A percentile compares a stretch with the other conserved stretches of the same genome.
These are phyloP conservation scores for Lecanicillium sp. DNA, from an alignment of 2,329 filamentous ascomycete species.

Conservation along the genomic window DNA sequence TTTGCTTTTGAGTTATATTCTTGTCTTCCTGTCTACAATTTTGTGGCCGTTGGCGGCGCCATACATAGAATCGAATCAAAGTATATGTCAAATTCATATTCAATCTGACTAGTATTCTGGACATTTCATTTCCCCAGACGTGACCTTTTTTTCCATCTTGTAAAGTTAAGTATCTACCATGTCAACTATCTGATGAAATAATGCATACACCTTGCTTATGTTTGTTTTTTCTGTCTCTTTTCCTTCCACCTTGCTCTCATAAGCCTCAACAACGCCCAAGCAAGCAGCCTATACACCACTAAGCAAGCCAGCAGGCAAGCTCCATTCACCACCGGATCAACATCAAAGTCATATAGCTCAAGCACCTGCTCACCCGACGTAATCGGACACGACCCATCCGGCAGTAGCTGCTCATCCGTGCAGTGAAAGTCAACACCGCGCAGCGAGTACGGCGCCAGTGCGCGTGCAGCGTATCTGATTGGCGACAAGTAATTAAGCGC, in stretches of 20 bases:
- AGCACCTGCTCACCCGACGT: constrained; percentile 59
- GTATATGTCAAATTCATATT: too few relatives aligned
- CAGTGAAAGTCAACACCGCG: constrained; percentile 56
- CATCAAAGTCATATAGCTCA: constrained; percentile 57
- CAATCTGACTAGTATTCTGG: too few relatives aligned
- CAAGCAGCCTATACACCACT: constrained; percentile 56
- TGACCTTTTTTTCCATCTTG: too few relatives aligned
- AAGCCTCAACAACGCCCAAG: constrained; percentile 48
- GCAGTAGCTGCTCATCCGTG: constrained; percentile 47
- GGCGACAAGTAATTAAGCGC: constrained; percentile 66
- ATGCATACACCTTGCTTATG: too few relatives aligned
- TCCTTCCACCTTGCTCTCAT: constrained; percentile 45
- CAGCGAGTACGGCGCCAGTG: constrained; percentile 58
- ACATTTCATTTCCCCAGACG: too few relatives aligned
- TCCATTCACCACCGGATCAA: constrained; percentile 51
- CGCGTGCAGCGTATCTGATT: constrained; percentile 59
- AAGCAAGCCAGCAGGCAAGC: constrained; percentile 54
- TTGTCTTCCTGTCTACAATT: too few relatives aligned
- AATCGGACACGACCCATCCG: constrained; percentile 55
- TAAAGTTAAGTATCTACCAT: too few relatives aligned
- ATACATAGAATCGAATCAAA: too few relatives aligned
- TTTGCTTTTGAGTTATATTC: too few relatives aligned
- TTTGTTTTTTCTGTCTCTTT: constrained; percentile 8
- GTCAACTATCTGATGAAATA: too few relatives aligned
- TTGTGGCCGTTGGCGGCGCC: too few relatives aligned